A percentile compares a stretch with the other conserved stretches of the same genome.
Conservation (phyloP, 2,329 filamentous ascomycete species). For the Neopestalotiopsis rosae region DNA sequence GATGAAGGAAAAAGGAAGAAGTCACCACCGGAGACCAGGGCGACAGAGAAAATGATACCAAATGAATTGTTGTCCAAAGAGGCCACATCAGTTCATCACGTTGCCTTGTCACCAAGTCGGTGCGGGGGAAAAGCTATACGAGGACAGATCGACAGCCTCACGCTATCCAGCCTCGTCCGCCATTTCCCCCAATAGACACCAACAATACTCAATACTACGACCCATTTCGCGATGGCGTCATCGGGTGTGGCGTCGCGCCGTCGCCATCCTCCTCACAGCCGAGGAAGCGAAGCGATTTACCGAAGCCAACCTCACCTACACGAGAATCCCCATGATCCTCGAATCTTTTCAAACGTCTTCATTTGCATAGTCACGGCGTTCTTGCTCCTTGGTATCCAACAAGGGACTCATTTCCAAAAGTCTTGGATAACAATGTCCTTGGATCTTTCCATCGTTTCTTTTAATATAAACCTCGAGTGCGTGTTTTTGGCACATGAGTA, state of each 20-base stretch:
- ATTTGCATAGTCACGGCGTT: slow-evolving; percentile 7
- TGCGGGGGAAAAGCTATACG: background rate
- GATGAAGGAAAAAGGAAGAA: background rate
- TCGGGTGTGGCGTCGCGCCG: slow-evolving; percentile 12
- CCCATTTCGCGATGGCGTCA: background rate
- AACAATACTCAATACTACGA: background rate
- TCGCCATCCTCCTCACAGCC: background rate
- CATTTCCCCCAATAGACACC: background rate
- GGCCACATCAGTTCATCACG: background rate
- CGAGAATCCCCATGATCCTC: background rate
- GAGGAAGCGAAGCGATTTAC: background rate
- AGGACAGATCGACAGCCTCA: background rate
- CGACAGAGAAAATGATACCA: background rate
- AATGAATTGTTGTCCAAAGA: background rate
- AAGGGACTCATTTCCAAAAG: background rate
- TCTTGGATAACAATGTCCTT: background rate
- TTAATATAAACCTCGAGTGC: background rate
- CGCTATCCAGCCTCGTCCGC: background rate
- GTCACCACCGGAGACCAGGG: background rate
- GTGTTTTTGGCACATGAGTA: background rate
- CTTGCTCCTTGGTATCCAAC: background rate
- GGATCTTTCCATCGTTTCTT: background rate
- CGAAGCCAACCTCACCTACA: background rate
- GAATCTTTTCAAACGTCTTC: background rate
- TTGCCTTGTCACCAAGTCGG: background rate